Evolutionary conservation across 257 asterid genomes (phyloP), one percentile per base, ranked within the genome.

Genomic region (Datura wrightii): DNA sequence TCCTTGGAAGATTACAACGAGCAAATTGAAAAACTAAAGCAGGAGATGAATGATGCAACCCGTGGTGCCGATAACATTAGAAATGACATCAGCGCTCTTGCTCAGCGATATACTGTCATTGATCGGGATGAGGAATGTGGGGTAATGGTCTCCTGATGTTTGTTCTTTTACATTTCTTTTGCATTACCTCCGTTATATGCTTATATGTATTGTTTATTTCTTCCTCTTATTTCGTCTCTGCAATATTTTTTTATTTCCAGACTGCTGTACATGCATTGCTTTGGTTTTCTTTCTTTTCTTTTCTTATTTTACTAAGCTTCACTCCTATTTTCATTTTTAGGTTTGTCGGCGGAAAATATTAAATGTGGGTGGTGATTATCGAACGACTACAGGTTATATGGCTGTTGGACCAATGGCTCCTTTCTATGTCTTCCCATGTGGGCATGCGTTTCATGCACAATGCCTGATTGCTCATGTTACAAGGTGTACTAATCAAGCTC

Each of bases 1-100:
- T 95, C 99, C 50, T 89, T 95, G 91, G 99, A 95, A 89, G 98
- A 97, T 87, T 97, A 97, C 90, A 95, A 97, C 79, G 98, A 93
- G 84, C 97, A 95, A 89, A 97, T 97, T 82, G 99, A 97, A 88
- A 97, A 94, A 85, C 93, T 97, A 83, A 97, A 97, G 88, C 94
- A 94, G 90, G 98, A 95, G 94, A 97, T 97, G 98, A 95, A 95
- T 87, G 99, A 95, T 91, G 97, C 99, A 84, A 97, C 98, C 0
- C 94, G 88, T 78, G 97, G 99, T 24, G 99, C 98, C 31, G 99
- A 97, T 91, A 94, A 94, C 89, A 97, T 97, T 88, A 90, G 99
- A 89, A 95, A 90, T 84, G 99, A 97, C 87, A 97, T 97, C 39
- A 95, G 93, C 85, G 94, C 98, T 53, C 98, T 95, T 84, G 94